Evolutionary conservation across 768 basidiomycete genomes (phyloP).

Genomic region (Leucogyrophana mollusca): DNA sequence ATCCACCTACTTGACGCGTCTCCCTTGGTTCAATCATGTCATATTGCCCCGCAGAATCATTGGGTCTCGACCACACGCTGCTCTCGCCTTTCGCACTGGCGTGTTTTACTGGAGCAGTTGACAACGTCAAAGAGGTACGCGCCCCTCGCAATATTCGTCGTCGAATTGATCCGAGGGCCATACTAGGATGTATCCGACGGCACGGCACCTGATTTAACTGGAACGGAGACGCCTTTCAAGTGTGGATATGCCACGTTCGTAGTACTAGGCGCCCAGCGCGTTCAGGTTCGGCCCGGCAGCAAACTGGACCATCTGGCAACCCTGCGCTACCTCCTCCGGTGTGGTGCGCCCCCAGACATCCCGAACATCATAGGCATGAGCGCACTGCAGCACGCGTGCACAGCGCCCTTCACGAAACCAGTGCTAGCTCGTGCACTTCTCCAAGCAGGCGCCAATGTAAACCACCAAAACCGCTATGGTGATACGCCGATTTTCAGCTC

Average conservation of each 20-base stretch:
- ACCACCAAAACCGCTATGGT: conserved; percentile 50
- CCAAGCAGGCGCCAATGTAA: conserved; percentile 45
- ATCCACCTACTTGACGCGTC: no score
- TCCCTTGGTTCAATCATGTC: no score
- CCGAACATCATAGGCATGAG: conserved; percentile 49
- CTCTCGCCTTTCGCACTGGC: conserved; percentile 22
- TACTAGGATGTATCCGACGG: conserved; percentile 24
- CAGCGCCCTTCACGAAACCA: conserved; percentile 19
- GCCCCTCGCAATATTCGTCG: no score
- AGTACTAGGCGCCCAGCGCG: conserved; percentile 41
- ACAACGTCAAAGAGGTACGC: conserved; percentile 19
- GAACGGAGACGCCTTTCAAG: conserved; percentile 42
- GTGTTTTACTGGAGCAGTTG: conserved; percentile 22
- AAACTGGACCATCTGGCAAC: conserved; percentile 30
- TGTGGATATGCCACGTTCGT: conserved; percentile 42
- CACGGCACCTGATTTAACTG: conserved; percentile 34
- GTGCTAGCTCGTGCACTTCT: conserved; percentile 41
- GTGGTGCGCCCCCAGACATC: conserved; percentile 38
- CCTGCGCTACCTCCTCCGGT: conserved; percentile 40
- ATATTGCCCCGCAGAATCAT: not conserved
- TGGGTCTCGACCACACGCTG: conserved; percentile 9
- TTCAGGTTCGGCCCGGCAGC: conserved; percentile 14
- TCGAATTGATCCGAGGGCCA: not conserved
- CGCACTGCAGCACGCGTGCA: conserved; percentile 47
- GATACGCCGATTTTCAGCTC: conserved; percentile 38